Evolutionary conservation across 2,329 filamentous ascomycete genomes (phyloP).

Genomic region (Aureobasidium sp.): DNA sequence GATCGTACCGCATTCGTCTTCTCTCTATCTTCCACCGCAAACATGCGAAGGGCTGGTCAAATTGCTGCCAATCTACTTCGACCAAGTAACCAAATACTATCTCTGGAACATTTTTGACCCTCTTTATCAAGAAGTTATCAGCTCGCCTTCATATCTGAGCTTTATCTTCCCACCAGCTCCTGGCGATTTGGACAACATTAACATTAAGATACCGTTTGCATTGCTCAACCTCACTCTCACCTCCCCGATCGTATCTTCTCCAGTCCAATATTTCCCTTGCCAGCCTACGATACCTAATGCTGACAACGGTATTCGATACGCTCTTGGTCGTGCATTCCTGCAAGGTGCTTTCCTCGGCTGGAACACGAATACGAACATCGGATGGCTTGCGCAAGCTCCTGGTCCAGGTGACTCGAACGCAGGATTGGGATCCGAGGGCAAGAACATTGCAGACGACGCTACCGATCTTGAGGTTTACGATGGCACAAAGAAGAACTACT

Average conservation of each 20-base stretch:
- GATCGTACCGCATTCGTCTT: conserved; percentile 17
- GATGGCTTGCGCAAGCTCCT: conserved; percentile 35
- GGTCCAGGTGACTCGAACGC: conserved; percentile 21
- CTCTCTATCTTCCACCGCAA: conserved; percentile 21
- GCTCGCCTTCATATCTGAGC: conserved; percentile 32
- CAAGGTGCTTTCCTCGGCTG: conserved; percentile 40
- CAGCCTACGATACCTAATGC: neutral
- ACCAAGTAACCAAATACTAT: conserved; percentile 18
- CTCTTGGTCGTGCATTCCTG: conserved; percentile 37
- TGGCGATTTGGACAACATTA: conserved; percentile 21
- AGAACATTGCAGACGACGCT: neutral
- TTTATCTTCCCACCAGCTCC: conserved; percentile 31
- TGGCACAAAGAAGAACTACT: neutral
- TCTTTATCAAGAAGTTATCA: conserved; percentile 30
- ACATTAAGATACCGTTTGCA: conserved; percentile 35
- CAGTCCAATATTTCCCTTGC: conserved; percentile 38
- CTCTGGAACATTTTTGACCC: conserved; percentile 22
- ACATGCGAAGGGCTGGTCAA: conserved; percentile 22
- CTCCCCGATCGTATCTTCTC: conserved; percentile 25
- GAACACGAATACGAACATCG: conserved; percentile 27
- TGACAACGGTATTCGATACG: conserved; percentile 20
- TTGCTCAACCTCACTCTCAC: conserved; percentile 31
- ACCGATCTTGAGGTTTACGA: neutral
- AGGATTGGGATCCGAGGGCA: neutral
- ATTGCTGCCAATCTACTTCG: conserved; percentile 21